Conservation (phyloP, 352 stramenopile genomes). For the Phytophthora sp. region DNA sequence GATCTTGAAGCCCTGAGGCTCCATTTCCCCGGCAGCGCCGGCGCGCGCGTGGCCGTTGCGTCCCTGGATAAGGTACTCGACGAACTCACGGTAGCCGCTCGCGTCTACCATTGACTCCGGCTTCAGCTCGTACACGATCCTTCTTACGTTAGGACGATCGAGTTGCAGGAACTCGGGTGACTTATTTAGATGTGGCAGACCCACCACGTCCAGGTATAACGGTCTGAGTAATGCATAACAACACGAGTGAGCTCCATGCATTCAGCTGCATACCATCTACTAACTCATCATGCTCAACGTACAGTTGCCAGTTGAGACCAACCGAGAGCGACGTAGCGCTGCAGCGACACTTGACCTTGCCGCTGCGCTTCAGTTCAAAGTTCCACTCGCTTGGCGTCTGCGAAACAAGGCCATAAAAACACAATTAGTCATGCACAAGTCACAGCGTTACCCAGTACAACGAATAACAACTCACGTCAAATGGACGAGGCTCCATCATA, state of each 20-base stretch:
- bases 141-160: constrained; percentile 48
- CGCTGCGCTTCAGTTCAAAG: constrained; percentile 44
- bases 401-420: constrained; percentile 9
- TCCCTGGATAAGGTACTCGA: constrained; percentile 65
- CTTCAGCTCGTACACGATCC: constrained; percentile 72
- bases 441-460: constrained; percentile 1
- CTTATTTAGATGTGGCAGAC: constrained; percentile 64
- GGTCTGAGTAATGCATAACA: constrained; percentile 40
- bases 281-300: too few species aligned
- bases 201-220: constrained; percentile 62
- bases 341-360: constrained; percentile 43
- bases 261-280: too few species aligned
- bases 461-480: constrained; percentile 25
- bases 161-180: constrained; percentile 75
- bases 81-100: constrained; percentile 66
- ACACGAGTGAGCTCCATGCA: constrained; percentile 15
- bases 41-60: constrained; percentile 52
- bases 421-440: not conserved
- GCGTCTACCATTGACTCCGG: constrained; percentile 61
- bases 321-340: constrained; percentile 36
- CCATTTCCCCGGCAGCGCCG: constrained; percentile 63
- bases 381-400: constrained; percentile 44
- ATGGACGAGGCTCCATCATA: constrained; percentile 35
- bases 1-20: constrained; percentile 70
- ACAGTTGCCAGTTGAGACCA: constrained; percentile 34